Percentiles rank a stretch among this genome's conserved stretches.
Conservation (phyloP, 164 flowering plant genomes). For the Warburgia ugandensis region DNA sequence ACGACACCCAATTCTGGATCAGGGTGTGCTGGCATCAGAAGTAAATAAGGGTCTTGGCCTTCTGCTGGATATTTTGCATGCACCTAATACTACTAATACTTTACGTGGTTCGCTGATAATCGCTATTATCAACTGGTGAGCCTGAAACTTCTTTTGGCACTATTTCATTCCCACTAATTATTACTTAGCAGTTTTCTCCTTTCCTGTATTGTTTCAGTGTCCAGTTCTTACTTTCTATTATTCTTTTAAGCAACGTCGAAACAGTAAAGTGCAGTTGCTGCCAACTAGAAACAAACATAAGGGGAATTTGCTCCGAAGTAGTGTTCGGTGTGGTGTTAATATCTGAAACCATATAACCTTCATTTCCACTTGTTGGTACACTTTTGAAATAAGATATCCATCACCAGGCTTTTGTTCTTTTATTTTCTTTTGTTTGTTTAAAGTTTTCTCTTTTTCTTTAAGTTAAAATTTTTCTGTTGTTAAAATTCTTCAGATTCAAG, state of each 20-base stretch:
- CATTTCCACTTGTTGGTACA: too few relatives aligned
- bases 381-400: too few relatives aligned
- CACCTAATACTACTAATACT: constrained; percentile 34
- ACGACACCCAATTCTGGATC: constrained; percentile 72
- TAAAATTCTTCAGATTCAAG: too few relatives aligned
- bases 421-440: too few relatives aligned
- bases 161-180: background rate
- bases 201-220: background rate
- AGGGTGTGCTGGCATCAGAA: constrained; percentile 46
- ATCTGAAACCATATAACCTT: too few relatives aligned
- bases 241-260: too few relatives aligned
- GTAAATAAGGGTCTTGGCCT: constrained; percentile 47
- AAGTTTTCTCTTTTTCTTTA: too few relatives aligned
- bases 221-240: background rate
- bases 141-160: constrained; percentile 1
- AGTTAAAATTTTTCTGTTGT: too few relatives aligned
- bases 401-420: too few relatives aligned
- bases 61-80: constrained; percentile 56
- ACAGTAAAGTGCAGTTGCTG: too few relatives aligned
- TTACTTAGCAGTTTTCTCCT: background rate
- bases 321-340: too few relatives aligned
- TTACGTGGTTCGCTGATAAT: constrained; percentile 59
- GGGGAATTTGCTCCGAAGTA: background rate
- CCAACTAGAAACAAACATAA: too few relatives aligned
- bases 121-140: constrained; percentile 77